Conservation (phyloP, 108 stramenopile genomes). For the Cyclotella cryptica region DNA sequence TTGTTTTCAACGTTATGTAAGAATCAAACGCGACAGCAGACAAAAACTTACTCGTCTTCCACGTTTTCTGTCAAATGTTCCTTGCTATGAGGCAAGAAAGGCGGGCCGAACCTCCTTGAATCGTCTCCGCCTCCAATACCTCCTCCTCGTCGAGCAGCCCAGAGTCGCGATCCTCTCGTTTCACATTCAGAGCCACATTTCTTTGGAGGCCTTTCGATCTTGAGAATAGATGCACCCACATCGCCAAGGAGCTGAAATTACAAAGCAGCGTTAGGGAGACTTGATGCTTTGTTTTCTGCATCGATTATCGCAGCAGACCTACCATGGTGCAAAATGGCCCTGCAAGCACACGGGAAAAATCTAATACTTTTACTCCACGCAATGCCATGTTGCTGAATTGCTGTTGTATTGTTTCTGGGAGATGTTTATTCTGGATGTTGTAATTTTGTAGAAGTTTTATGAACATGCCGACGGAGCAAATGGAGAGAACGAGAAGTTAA, state of each 20-base stretch:
- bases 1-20: not conserved
- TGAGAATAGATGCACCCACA: conserved; percentile 49
- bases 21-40: not conserved
- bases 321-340: conserved; percentile 61
- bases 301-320: not conserved
- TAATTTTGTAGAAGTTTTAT: not conserved
- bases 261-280: not conserved
- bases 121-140: conserved; percentile 48
- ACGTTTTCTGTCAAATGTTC: conserved; percentile 25
- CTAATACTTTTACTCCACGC: conserved; percentile 52
- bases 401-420: not conserved
- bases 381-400: conserved; percentile 35
- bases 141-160: conserved; percentile 28
- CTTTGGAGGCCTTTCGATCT: conserved; percentile 46
- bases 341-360: conserved; percentile 58
- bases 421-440: not conserved
- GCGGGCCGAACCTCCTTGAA: conserved; percentile 59
- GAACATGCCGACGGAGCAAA: not conserved
- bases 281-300: not conserved
- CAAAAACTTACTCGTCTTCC: conserved; percentile 16
- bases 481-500: no score
- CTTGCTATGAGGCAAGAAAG: conserved; percentile 33
- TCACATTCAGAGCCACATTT: conserved; percentile 7
- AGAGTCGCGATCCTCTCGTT: conserved; percentile 13
- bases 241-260: conserved; percentile 40